Conservation (phyloP, 2,329 filamentous ascomycete species). For the Trichoderma lentiforme region DNA sequence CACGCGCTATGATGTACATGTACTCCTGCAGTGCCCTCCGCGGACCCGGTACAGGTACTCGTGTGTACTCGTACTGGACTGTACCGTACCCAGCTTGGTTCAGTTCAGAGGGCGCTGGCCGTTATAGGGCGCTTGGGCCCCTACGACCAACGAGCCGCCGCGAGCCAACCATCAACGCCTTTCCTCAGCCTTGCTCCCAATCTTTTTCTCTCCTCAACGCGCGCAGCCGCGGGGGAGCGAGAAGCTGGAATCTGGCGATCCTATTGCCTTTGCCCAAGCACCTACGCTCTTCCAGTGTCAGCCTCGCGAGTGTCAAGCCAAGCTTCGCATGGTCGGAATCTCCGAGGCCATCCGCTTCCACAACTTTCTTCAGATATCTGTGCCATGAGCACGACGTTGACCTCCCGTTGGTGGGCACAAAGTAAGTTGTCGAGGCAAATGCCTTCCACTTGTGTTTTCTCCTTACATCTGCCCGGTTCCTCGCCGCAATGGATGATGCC, state of each 20-base stretch:
- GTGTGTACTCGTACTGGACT: too few relatives aligned
- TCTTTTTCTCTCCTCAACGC: not conserved
- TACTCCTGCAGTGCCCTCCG: not conserved
- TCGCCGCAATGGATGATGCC: conserved; percentile 47
- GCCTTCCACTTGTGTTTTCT: not conserved
- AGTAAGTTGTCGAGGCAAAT: not conserved
- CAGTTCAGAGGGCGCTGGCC: not conserved
- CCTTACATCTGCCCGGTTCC: not conserved
- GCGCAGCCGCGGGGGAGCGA: not conserved
- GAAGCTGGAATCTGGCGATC: not conserved
- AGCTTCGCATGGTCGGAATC: not conserved
- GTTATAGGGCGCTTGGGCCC: conserved; percentile 1
- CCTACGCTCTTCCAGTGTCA: not conserved
- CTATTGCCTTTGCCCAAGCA: not conserved
- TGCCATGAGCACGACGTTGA: not conserved
- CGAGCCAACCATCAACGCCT: conserved; percentile 5
- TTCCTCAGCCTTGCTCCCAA: conserved; percentile 4
- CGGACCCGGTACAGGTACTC: not conserved
- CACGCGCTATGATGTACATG: not conserved
- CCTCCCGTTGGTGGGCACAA: not conserved
- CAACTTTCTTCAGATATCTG: not conserved
- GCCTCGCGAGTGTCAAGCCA: not conserved
- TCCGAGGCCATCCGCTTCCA: not conserved
- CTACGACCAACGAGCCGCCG: not conserved
- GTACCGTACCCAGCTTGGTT: too few relatives aligned